Base-by-base conservation (phyloP, 352 stramenopile genomes). In the Thalassiosira exigua region DNA sequence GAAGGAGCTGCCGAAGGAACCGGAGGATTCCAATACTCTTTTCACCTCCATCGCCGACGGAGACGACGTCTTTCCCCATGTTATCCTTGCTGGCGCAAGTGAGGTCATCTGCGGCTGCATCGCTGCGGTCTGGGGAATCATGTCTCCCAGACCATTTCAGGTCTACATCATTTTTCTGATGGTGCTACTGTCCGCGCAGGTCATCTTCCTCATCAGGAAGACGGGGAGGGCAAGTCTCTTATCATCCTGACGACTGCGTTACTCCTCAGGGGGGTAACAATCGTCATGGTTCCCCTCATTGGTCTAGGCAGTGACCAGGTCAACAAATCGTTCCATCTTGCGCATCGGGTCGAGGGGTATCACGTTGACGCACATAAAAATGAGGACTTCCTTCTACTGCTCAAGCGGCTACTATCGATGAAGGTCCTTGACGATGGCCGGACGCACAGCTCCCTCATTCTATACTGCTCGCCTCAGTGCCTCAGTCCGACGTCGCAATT, bases 391-490 rank as follows among this genome's bases (percentile, higher is more conserved):
- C 4, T n/a, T 22, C 29, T 60, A 4, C 51, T 60, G 5, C 24
- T 11, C 29, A 36, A 60, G 11, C 39, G 14, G 14, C 11, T 42
- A 62, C 21, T 19, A 11, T 59, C 14, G 11, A 52, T 11, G 57
- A 7, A 14, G 7, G 7, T 14, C 7, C 4, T 1, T 0, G 2
- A 7, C 24, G 26, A 62, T 30, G 27, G 41, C 21, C 29, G 39
- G 3, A 0, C 14, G 22, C n/a, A 21, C 22, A 29, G 27, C 21
- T 36, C 1, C 26, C 60, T 79, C 14, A 68, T 79, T 11, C 27
- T 79, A 1, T 79, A 61, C 52, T 48, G 62, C 7, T 79, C 70
- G 32, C 70, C 60, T 57, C 70, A 73, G 19, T 33, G 59, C n/a
- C 27, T 73, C 9, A 4, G 17, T 0, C n/a, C 14, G 26, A n/a